These are phyloP conservation scores for Saccharum hybrid DNA, from an alignment of 202 grass and related monocot species.

Conservation along the genomic window DNA sequence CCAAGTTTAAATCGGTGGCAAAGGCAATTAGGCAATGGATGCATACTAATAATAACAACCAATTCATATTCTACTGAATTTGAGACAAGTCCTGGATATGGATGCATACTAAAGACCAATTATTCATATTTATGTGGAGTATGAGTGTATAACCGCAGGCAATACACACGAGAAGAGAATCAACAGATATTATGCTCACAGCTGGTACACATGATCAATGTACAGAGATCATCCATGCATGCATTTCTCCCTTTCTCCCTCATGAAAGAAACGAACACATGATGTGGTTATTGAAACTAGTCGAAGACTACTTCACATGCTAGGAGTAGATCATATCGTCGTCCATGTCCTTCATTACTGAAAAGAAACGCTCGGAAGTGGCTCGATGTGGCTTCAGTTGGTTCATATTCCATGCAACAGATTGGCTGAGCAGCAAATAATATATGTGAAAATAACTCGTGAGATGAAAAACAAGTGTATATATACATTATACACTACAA, in stretches of 20 bases:
- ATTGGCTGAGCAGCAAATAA: neutral
- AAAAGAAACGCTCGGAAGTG: slow-evolving; percentile 4
- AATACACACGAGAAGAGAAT: neutral
- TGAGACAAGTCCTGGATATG: neutral
- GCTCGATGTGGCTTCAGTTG: neutral
- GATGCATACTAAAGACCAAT: neutral
- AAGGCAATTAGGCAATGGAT: neutral
- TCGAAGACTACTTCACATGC: neutral
- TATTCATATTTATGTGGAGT: neutral
- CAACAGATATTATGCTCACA: neutral
- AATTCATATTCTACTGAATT: neutral
- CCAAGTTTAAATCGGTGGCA: neutral
- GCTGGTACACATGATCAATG: neutral
- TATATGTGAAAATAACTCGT: neutral
- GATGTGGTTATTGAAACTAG: neutral
- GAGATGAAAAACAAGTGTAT: neutral
- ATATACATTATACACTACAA: neutral
- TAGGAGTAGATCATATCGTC: neutral
- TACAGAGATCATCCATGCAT: neutral
- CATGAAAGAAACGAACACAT: neutral
- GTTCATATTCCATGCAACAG: neutral
- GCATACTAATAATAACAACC: no score
- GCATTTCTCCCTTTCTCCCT: neutral
- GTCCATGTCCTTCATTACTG: neutral
- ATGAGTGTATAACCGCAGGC: neutral